Evolutionary conservation across 768 basidiomycete genomes (phyloP).

Genomic region (Butyriboletus loyo): DNA sequence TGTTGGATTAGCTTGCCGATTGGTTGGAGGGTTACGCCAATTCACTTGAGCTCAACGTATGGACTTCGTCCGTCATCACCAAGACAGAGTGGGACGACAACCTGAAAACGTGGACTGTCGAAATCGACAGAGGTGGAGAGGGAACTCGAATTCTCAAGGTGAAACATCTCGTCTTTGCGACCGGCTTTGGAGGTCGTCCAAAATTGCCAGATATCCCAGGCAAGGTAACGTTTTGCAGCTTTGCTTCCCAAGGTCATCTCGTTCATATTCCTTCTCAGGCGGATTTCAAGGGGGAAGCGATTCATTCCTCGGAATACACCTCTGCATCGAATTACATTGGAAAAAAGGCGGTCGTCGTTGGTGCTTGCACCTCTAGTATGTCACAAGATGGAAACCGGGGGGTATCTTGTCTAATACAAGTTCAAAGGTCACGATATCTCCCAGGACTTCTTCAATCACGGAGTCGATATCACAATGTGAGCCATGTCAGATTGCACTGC

Average conservation of each 20-base stretch:
- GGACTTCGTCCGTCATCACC: conserved; percentile 50
- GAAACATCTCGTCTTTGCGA: conserved; percentile 56
- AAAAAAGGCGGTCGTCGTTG: conserved; percentile 67
- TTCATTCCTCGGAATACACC: conserved; percentile 54
- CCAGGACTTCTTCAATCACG: conserved; percentile 32
- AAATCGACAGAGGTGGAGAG: conserved; percentile 33
- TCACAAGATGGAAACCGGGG: neutral
- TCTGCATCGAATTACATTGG: conserved; percentile 48
- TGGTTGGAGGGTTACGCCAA: conserved; percentile 65
- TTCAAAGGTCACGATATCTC: conserved; percentile 36
- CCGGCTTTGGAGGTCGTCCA: conserved; percentile 47
- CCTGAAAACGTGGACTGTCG: conserved; percentile 45
- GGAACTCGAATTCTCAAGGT: conserved; percentile 36
- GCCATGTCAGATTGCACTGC: neutral
- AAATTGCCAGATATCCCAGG: conserved; percentile 45
- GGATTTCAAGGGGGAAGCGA: conserved; percentile 48
- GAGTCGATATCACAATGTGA: conserved; percentile 32
- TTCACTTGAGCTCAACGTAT: conserved; percentile 58
- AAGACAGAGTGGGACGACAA: conserved; percentile 37
- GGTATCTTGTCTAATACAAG: conserved; percentile 6
- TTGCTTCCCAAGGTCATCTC: neutral
- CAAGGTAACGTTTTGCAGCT: conserved; percentile 28
- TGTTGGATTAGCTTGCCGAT: conserved; percentile 48
- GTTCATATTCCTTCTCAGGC: conserved; percentile 28
- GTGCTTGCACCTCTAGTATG: conserved; percentile 63